Conservation (phyloP, 495 filamentous ascomycete genomes). For the Tuber brumale region DNA sequence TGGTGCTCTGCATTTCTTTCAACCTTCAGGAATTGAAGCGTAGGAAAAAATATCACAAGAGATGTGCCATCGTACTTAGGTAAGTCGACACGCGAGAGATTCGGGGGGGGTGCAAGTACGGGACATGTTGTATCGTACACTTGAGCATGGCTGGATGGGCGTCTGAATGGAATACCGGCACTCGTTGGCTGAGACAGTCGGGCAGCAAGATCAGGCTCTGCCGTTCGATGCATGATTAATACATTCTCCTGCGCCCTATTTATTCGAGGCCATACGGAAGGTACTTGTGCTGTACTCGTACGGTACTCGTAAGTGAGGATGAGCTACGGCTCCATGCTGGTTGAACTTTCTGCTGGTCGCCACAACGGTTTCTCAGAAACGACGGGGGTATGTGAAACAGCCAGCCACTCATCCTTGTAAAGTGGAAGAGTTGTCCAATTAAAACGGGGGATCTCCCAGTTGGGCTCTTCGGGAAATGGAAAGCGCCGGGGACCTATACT, state of each 20-base stretch:
- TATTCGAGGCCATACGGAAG: neutral
- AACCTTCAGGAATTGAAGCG: neutral
- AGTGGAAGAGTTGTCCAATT: conserved; percentile 20
- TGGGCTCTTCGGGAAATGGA: conserved; percentile 21
- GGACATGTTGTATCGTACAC: neutral
- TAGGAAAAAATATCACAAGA: neutral
- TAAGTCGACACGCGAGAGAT: neutral
- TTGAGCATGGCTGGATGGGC: neutral
- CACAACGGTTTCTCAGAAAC: neutral
- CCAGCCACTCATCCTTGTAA: neutral
- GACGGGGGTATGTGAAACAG: conserved; percentile 1
- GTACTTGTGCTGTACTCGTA: neutral
- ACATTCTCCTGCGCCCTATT: neutral
- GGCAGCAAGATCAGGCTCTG: neutral
- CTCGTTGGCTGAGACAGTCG: neutral
- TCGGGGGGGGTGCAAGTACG: neutral
- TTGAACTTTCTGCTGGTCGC: neutral
- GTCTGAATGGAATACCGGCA: neutral
- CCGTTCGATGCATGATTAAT: neutral
- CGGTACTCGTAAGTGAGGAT: neutral
- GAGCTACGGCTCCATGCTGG: neutral
- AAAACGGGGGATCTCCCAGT: conserved; percentile 17
- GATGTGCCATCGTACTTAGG: neutral
- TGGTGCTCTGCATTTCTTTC: neutral
- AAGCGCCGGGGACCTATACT: conserved; percentile 22